Conservation (phyloP, 2,329 filamentous ascomycete genomes). For the Colletotrichum lini region DNA sequence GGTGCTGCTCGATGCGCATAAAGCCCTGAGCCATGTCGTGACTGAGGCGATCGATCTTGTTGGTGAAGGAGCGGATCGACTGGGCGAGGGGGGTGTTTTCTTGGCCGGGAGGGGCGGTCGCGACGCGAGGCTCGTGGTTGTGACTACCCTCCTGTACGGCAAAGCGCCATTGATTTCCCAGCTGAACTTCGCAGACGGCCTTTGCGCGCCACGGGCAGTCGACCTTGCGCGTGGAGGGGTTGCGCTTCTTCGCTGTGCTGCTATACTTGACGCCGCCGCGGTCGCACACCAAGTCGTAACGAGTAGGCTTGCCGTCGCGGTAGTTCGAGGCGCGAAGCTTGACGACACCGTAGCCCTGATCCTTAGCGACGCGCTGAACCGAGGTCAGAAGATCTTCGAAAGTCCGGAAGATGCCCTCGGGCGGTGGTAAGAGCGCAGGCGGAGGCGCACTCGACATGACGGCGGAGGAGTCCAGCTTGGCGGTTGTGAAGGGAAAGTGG, state of each 20-base stretch:
- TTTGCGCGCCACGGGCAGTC: conserved; percentile 76
- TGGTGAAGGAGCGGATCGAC: conserved; percentile 69
- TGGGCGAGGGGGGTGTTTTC: conserved; percentile 72
- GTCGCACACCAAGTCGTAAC: conserved; percentile 75
- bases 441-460: conserved; percentile 64
- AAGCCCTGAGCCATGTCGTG: conserved; percentile 70
- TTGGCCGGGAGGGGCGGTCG: conserved; percentile 67
- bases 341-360: conserved; percentile 74
- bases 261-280: conserved; percentile 75
- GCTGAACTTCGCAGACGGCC: conserved; percentile 74
- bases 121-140: conserved; percentile 72
- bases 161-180: conserved; percentile 76
- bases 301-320: conserved; percentile 73
- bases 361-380: conserved; percentile 72
- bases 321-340: conserved; percentile 76
- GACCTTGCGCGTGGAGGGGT: conserved; percentile 74
- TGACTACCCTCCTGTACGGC: conserved; percentile 72
- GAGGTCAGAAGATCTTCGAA: conserved; percentile 72
- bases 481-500: conserved; percentile 47
- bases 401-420: conserved; percentile 71
- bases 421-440: conserved; percentile 66
- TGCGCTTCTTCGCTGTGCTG: conserved; percentile 76
- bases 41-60: conserved; percentile 71
- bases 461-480: conserved; percentile 47
- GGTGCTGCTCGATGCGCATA: conserved; percentile 63